Conservation (phyloP, 1,139 yeast species). For the Saccharomyces hybrid region DNA sequence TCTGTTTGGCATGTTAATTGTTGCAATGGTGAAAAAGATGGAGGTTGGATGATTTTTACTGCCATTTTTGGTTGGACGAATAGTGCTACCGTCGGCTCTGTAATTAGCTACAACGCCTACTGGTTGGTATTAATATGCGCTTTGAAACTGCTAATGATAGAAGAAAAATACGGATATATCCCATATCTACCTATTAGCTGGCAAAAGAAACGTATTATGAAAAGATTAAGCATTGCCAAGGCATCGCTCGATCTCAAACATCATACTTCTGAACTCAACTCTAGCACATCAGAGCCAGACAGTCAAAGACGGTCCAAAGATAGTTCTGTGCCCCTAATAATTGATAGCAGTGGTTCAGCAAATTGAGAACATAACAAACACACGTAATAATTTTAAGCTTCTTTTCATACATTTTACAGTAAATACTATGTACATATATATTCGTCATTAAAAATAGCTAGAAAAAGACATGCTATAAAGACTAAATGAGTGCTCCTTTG, state of each 20-base stretch:
- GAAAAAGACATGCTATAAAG: not conserved
- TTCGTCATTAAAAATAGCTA: not conserved
- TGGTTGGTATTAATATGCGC: constrained; percentile 60
- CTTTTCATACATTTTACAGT: not conserved
- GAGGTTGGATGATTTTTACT: constrained; percentile 89
- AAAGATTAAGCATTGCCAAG: constrained; percentile 34
- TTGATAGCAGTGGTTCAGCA: not conserved
- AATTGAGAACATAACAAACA: not conserved
- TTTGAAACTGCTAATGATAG: constrained; percentile 44
- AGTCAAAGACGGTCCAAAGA: constrained; percentile 24
- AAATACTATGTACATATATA: not conserved
- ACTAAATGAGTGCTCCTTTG: not conserved
- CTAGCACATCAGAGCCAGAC: constrained; percentile 1
- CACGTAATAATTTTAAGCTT: not conserved
- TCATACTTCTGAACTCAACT: constrained; percentile 4
- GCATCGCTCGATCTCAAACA: constrained; percentile 21
- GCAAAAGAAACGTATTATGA: constrained; percentile 50
- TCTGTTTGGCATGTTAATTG: constrained; percentile 96
- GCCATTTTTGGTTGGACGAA: constrained; percentile 95
- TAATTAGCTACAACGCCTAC: constrained; percentile 63
- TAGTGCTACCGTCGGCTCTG: constrained; percentile 89
- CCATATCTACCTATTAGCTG: constrained; percentile 53
- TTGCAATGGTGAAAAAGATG: constrained; percentile 84
- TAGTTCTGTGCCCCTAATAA: constrained; percentile 24
- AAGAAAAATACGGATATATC: constrained; percentile 56